Evolutionary conservation across 1,139 yeast genomes (phyloP).

Genomic region (Candida sp.): DNA sequence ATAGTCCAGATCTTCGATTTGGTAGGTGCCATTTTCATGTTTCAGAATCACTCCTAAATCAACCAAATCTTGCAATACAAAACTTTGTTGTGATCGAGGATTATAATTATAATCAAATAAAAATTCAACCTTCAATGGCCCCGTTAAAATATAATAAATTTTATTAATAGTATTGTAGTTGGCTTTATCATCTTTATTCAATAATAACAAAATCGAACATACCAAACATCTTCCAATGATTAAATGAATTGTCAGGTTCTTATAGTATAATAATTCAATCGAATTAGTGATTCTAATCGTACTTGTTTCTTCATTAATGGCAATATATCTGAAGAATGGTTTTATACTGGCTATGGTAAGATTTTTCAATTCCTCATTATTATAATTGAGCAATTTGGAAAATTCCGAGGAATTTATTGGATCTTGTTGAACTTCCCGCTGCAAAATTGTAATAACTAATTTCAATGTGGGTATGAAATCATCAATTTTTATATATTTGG

Average conservation of each 20-base stretch:
- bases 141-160: constrained; percentile 33
- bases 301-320: constrained; percentile 25
- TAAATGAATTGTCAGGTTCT: constrained; percentile 40
- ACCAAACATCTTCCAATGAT: constrained; percentile 36
- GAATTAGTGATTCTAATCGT: constrained; percentile 28
- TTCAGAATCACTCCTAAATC: constrained; percentile 11
- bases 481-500: constrained; percentile 16
- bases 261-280: constrained; percentile 43
- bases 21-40: constrained; percentile 15
- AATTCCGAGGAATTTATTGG: constrained; percentile 19
- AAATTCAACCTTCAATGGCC: constrained; percentile 42
- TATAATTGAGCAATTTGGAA: constrained; percentile 10
- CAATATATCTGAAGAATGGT: constrained; percentile 32
- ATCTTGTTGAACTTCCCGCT: constrained; percentile 16
- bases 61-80: constrained; percentile 27
- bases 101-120: constrained; percentile 42
- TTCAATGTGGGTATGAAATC: constrained; percentile 29
- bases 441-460: constrained; percentile 18
- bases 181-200: constrained; percentile 10
- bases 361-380: constrained; percentile 15
- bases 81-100: constrained; percentile 24
- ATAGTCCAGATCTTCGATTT: constrained; percentile 20
- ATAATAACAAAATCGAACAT: constrained; percentile 24
- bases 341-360: constrained; percentile 27
- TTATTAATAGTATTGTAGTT: constrained; percentile 21